Evolutionary conservation across 805 yeast genomes (phyloP), one percentile per base, ranked within the genome.

Genomic region (Yarrowia keelungensis): DNA sequence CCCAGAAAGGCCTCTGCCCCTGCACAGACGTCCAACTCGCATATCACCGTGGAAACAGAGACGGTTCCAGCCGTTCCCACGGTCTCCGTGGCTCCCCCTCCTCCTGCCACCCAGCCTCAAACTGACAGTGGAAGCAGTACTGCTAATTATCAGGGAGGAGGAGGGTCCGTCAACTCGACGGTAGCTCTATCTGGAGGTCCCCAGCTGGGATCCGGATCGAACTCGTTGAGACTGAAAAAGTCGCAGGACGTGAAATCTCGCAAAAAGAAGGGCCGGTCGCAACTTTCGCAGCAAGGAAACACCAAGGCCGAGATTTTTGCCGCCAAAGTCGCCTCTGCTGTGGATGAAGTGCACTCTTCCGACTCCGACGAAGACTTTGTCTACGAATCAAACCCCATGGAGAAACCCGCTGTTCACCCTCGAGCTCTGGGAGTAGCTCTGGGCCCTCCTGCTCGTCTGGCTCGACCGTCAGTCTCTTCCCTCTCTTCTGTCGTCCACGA

Each of bases 331-430:
- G 98, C 97, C 9, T 89, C 92, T 69, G 98, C 98, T 0, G 96
- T 94, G 4, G 97, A 90, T 71, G 97, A 92, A 73, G 91, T 90
- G 70, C 75, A 77, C 39, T 87, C 90, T 49, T 88, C 93, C 42
- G 98, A 93, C 76, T 87, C 92, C 35, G 97, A 93, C 73, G 99
- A 95, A 77, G 92, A 97, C 1, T 94, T 95, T 82, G 97, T 94
- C n/a, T 94, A 94, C 77, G 98, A 93, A 74, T 86, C 80, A 74
- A 72, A 78, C 72, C 75, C 79, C 51, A 49, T 65, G 61, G 68
- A 65, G 32, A 42, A 45, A n/a, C 56, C 67, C 16, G 7, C 43
- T 2, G 47, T 62, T 15, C 56, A 36, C 8, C 56, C 45, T 8
- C 22, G 67, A 9, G 47, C 67, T 11, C 56, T 47, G n/a, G 46